Base-by-base conservation (phyloP, 257 asterid species). In the Fraxinus pennsylvanica region DNA sequence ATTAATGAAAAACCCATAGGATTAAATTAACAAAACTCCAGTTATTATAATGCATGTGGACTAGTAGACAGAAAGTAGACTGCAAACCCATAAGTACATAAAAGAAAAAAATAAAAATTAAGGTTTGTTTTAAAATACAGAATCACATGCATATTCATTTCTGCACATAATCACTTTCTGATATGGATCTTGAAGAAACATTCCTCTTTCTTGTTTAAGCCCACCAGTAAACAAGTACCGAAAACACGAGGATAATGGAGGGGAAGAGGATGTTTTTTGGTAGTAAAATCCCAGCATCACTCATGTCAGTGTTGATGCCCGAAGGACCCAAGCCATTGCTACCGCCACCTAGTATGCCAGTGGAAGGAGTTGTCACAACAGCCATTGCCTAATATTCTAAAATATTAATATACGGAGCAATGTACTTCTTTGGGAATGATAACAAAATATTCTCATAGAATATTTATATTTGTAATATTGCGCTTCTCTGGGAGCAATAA, bases 321-420 rank as follows among this genome's bases (percentile, higher is more conserved):
- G 92, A 38, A 5, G 91, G 87, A 7, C 89, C 88, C 27, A 89
- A 52, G 10, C 90, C 87, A 9, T 35, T 87, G 81, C 78, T 84
- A 15, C 50, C n/a, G n/a, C 93, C 88, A 68, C 91, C 90, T 4
- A 82, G 25, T 4, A 43, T 45, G 17, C 89, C 88, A 0, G 54
- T 25, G 4, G 82, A 69, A 0, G 91, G 91, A 35, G 83, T 84
- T 13, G 91, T 89, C 33, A 82, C 76, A 0, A 78, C 54, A 9
- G 91, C 27, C 27, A 33, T 33, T 33, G 3, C 33, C 33, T 30
- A 30, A 30, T 30, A 30, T 30, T 30, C 33, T 30, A 30, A 2
- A 30, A 30, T 30, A 30, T 30, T 30, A 30, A 30, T 30, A 30
- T 30, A 30, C 3, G 3, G 33, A 1, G 33, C 33, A 30, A 30